phyloP scores from a whole-genome alignment of 805 yeast species.

The Tetrapisispora arboricola region DNA sequence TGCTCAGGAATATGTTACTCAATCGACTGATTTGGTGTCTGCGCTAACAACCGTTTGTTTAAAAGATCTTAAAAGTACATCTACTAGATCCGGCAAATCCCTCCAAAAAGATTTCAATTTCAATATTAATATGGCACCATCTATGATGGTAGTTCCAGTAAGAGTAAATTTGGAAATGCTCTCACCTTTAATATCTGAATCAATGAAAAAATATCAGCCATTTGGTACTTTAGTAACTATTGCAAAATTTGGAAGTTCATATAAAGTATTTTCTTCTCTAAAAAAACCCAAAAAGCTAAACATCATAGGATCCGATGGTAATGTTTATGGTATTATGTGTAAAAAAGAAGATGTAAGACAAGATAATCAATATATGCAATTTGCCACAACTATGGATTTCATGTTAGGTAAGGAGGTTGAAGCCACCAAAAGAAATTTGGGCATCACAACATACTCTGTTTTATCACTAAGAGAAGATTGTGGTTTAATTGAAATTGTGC shows the following conservation, averaged over 20 bases:
- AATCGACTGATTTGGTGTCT: slow-evolving; percentile 17
- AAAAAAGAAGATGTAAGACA: slow-evolving; percentile 90
- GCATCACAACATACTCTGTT: slow-evolving; percentile 76
- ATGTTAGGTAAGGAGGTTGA: slow-evolving; percentile 56
- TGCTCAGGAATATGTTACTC: slow-evolving; percentile 11
- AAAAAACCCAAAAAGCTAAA: slow-evolving; percentile 78
- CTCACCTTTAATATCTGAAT: slow-evolving; percentile 43
- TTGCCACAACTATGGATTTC: slow-evolving; percentile 77
- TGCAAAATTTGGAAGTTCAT: slow-evolving; percentile 53
- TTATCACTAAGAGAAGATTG: slow-evolving; percentile 75
- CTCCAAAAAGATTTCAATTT: slow-evolving; percentile 35
- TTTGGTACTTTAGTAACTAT: slow-evolving; percentile 45
- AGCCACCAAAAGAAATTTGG: slow-evolving; percentile 59
- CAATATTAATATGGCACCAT: slow-evolving; percentile 34
- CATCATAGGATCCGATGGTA: slow-evolving; percentile 69
- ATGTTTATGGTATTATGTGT: slow-evolving; percentile 63
- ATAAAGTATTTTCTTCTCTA: slow-evolving; percentile 65
- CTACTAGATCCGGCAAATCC: slow-evolving; percentile 23
- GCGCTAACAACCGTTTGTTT: slow-evolving; percentile 22
- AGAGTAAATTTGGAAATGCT: slow-evolving; percentile 57
- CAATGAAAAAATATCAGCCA: slow-evolving; percentile 34
- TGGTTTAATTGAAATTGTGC: slow-evolving; percentile 89
- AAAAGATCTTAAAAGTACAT: slow-evolving; percentile 15
- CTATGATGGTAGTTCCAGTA: slow-evolving; percentile 62
- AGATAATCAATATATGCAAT: slow-evolving; percentile 86